phyloP scores from a whole-genome alignment of 495 filamentous ascomycete species.

The Daldinia childiae region DNA sequence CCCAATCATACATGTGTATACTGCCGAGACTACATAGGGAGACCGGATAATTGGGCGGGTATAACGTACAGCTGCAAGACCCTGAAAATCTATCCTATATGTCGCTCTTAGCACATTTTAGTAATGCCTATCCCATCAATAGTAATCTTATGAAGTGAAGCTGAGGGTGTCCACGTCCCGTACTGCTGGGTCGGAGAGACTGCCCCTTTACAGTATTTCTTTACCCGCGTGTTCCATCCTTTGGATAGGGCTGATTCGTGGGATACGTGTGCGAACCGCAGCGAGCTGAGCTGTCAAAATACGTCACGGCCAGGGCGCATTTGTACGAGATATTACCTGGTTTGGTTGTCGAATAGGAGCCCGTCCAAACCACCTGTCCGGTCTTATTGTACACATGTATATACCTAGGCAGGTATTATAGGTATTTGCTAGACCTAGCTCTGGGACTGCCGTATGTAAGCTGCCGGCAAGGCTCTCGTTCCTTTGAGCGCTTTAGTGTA shows the following conservation, averaged over 20 bases:
- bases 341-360: conserved; percentile 3
- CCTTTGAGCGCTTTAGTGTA: conserved; percentile 8
- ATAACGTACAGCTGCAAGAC: not conserved
- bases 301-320: not conserved
- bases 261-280: conserved; percentile 1
- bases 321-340: conserved; percentile 7
- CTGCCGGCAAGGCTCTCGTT: conserved; percentile 19
- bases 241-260: not conserved
- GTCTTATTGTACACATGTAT: not conserved
- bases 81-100: not conserved
- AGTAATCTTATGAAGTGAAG: not conserved
- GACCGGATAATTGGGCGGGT: conserved; percentile 1
- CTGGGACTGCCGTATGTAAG: conserved; percentile 22
- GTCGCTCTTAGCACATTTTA: not conserved
- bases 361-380: not conserved
- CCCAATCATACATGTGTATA: not conserved
- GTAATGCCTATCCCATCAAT: not conserved
- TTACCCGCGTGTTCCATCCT: not conserved
- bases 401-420: too few species aligned
- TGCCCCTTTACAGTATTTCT: not conserved
- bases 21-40: conserved; percentile 5
- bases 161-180: not conserved
- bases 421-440: too few species aligned
- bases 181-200: conserved; percentile 7
- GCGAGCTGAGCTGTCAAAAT: not conserved